Base-by-base conservation (phyloP, 805 yeast species). In the Aciculoconidium aculeatum region DNA sequence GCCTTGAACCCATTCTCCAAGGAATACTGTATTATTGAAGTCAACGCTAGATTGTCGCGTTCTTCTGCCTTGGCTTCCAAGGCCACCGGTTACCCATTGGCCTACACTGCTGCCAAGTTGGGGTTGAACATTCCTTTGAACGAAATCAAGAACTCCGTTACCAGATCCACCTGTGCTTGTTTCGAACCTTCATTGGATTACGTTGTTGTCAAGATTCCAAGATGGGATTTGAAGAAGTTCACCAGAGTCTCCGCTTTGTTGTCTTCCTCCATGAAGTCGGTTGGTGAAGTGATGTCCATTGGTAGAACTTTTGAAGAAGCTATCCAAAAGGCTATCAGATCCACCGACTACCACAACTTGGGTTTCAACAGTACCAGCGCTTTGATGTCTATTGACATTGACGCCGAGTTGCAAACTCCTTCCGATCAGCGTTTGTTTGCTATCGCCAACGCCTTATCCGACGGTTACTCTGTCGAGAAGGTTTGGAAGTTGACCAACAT, bases 61-160 rank as follows among this genome's bases (percentile, higher is more conserved):
- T 90, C 98, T 27, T 92, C 97, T n/a, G 98, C 98, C 34, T 72
- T 90, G 49, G 98, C 98, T 27, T 90, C 97, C 14, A 90, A 90
- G 69, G 98, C 98, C 21, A 90, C 98, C 25, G 98, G 97, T 47
- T 90, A 90, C 55, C 98, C 98, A 49, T 72, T 90, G 46, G 98
- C 98, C 30, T 90, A 87, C 60, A 92, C 95, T 32, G 98, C 98
- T 42, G 97, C 97, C 41, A 90, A 90, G 62, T 70, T 90, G 41
- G 98, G 95, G 61, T 70, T 90, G 53, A 85, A 86, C 67, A 84
- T 84, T 51, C 88, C 96, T 25, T 72, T 90, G 54, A 82, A 85
- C 50, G 94, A 90, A 62, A 81, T 90, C 52, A 80, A 78, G 57
- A 90, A 90, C 70, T 77, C 95, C 26, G 96, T 90, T 36, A 90